Base-by-base conservation (phyloP, 2,329 filamentous ascomycete genomes). In the Neonectria punicea region DNA sequence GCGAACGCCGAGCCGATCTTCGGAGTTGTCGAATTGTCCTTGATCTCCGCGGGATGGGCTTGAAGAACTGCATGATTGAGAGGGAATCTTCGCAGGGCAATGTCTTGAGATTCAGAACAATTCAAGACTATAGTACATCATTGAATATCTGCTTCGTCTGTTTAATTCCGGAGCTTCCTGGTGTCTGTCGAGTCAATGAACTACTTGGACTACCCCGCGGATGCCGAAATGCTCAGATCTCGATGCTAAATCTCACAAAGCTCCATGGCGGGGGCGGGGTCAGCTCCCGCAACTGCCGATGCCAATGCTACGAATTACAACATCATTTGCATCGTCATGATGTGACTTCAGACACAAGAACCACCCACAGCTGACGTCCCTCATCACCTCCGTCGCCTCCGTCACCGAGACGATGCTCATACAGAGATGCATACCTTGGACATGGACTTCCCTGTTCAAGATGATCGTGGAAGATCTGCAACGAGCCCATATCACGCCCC, bases 1-100 rank as follows among this genome's bases (percentile, higher is more conserved):
- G 32, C 25, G 43, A 57, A 36, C 55, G n/a, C 41, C 49, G 53
- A 60, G 65, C 63, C 68, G 65, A 70, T 68, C 25, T 54, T 73
- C 68, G 70, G 70, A 72, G 67, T 20, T 44, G 41, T 49, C 53
- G 32, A 20, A 20, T 47, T 56, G 20, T 13, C 7, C 43, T 44
- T 44, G 46, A 28, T 32, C 16, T 28, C 28, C 30, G 22, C 13
- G 18, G 22, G 55, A 59, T 28, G 30, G n/a, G 25, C 39, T 59
- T 36, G 36, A 44, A n/a, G 36, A 39, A 16, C 14, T 36, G 34
- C 13, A 16, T 5, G 34, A 36, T 36, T 14, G 34, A 18, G 16
- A 41, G 4, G 22, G n/a, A 6, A 28, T 22, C 22, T 28, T 10
- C n/a, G 30, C 16, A 30, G 32, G 47, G 47, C 47, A 16, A 11